Evolutionary conservation across 2,329 filamentous ascomycete species (phyloP).

Genomic region (Hypomyces perniciosus): DNA sequence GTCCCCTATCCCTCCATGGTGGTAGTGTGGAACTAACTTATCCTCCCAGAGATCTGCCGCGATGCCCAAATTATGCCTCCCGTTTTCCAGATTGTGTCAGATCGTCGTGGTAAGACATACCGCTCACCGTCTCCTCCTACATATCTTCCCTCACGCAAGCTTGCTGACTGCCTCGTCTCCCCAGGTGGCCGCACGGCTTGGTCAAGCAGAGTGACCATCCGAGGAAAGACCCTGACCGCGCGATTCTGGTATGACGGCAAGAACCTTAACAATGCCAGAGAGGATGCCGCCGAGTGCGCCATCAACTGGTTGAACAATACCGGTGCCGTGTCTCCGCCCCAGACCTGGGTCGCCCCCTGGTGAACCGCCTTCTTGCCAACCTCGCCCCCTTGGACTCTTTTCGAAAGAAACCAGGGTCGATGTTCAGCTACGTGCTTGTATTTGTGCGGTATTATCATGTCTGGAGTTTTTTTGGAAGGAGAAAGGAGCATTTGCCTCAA

Average conservation of each 20-base stretch:
- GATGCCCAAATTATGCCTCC: slow-evolving; percentile 48
- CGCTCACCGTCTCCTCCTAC: not conserved
- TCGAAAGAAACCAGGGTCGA: not conserved
- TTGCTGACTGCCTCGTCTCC: not conserved
- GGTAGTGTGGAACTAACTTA: not conserved
- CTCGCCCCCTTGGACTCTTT: not conserved
- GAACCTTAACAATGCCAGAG: slow-evolving; percentile 79
- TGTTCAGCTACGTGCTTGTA: not conserved
- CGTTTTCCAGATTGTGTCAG: slow-evolving; percentile 65
- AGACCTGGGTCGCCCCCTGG: slow-evolving; percentile 20
- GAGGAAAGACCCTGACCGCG: slow-evolving; percentile 59
- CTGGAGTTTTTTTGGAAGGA: slow-evolving; percentile 7
- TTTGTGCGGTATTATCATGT: slow-evolving; percentile 5
- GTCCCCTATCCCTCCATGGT: not conserved
- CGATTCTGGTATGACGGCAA: slow-evolving; percentile 90
- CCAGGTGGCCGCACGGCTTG: slow-evolving; percentile 84
- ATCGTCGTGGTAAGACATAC: slow-evolving; percentile 58
- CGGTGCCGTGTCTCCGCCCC: slow-evolving; percentile 20
- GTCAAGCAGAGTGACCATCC: slow-evolving; percentile 74
- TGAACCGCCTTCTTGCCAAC: not conserved
- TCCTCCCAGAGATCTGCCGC: slow-evolving; percentile 49
- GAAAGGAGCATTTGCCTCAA: not conserved
- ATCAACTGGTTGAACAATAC: slow-evolving; percentile 49
- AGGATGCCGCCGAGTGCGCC: slow-evolving; percentile 85
- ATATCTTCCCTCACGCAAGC: not conserved